Conservation (phyloP, 148 eudicot species). For the Chenopodium quinoa region DNA sequence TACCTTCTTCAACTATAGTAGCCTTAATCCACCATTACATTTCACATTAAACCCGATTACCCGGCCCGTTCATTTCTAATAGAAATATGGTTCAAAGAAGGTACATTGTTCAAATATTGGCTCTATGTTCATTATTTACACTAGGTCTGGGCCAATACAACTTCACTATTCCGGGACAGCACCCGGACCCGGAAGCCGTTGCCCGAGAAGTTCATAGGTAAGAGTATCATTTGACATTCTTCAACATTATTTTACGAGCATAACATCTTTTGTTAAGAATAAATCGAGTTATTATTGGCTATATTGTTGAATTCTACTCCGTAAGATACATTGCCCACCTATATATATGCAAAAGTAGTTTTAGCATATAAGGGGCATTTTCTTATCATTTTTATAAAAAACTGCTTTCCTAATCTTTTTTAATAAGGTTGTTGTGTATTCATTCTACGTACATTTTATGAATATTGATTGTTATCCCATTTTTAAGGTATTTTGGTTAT, state of each 20-base stretch:
- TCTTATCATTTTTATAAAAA: no score
- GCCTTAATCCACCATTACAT: not conserved
- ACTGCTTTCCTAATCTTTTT: no score
- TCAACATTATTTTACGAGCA: not conserved
- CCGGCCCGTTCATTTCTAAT: not conserved
- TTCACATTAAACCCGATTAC: no score
- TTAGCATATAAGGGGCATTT: no score
- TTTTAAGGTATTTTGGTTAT: no score
- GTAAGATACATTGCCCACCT: no score
- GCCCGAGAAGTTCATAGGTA: slow-evolving; percentile 74
- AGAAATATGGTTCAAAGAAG: slow-evolving; percentile 38
- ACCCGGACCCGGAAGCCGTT: slow-evolving; percentile 83
- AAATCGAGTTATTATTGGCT: not conserved
- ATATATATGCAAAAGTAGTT: no score
- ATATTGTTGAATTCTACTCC: not conserved
- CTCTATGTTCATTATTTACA: slow-evolving; percentile 28
- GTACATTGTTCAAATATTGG: slow-evolving; percentile 55
- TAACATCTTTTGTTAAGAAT: no score
- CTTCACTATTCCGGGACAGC: slow-evolving; percentile 74
- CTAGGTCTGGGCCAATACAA: slow-evolving; percentile 36
- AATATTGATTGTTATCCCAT: no score
- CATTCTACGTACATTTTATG: no score
- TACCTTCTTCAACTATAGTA: slow-evolving; percentile 11
- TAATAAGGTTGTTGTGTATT: no score
- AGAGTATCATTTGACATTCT: not conserved